phyloP scores from a whole-genome alignment of 164 flowering plant genomes.

The Macadamia tetraphylla region DNA sequence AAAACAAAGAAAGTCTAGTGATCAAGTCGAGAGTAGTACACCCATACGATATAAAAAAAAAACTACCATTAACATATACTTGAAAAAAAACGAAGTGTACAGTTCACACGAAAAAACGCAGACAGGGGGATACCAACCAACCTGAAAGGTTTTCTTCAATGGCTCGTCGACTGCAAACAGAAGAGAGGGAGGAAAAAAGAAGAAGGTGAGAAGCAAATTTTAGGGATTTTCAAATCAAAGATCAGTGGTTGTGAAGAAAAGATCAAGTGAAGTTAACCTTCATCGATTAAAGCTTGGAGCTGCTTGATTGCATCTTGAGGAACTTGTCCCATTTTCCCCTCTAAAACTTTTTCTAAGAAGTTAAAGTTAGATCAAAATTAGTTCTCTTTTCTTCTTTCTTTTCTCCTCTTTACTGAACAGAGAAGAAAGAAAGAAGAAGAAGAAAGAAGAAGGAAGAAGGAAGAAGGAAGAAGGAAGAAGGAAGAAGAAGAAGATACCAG shows the following conservation, averaged over 20 bases:
- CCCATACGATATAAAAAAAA: slow-evolving; percentile 1
- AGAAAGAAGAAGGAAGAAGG: too few relatives aligned
- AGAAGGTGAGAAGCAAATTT: neutral
- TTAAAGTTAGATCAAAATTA: neutral
- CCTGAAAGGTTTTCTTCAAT: slow-evolving; percentile 30
- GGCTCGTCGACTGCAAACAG: slow-evolving; percentile 27
- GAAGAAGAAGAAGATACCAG: too few relatives aligned
- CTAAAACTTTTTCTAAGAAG: neutral
- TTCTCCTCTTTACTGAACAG: neutral
- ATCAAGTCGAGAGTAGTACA: neutral
- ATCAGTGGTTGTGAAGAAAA: neutral
- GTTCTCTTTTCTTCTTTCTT: neutral
- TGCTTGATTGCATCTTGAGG: slow-evolving; percentile 47
- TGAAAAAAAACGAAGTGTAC: too few relatives aligned
- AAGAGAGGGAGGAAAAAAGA: neutral
- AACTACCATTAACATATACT: neutral
- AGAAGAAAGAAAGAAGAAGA: too few relatives aligned
- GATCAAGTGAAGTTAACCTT: slow-evolving; percentile 27
- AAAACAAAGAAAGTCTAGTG: neutral
- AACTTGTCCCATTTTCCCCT: slow-evolving; percentile 37
- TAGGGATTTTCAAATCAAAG: neutral
- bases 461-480: too few relatives aligned
- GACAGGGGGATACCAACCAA: slow-evolving; percentile 19
- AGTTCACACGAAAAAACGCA: neutral
- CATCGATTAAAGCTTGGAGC: slow-evolving; percentile 43